Conservation (phyloP, 805 yeast species). For the Suhomyces vadensis region DNA sequence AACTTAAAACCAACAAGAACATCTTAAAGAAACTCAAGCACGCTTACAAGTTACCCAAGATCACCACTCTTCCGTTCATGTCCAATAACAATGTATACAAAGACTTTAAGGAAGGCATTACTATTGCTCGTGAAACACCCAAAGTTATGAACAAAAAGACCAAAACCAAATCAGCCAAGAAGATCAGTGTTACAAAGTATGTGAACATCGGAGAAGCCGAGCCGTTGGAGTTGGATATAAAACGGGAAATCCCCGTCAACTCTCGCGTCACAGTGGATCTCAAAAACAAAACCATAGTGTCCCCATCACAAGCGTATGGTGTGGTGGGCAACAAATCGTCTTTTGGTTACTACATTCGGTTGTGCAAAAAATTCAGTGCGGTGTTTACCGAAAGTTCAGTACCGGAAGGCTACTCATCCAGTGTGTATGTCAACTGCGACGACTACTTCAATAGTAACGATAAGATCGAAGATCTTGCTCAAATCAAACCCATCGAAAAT, state of each 20-base stretch:
- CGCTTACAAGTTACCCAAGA: constrained; percentile 70
- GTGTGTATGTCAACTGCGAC: constrained; percentile 67
- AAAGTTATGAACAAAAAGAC: constrained; percentile 42
- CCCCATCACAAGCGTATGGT: constrained; percentile 72
- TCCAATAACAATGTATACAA: constrained; percentile 38
- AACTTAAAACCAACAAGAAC: constrained; percentile 29
- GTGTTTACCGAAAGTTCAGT: constrained; percentile 70
- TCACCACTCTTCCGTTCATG: constrained; percentile 77
- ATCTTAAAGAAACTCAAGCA: constrained; percentile 50
- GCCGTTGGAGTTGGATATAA: constrained; percentile 56
- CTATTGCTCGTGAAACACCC: constrained; percentile 45
- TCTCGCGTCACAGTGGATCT: constrained; percentile 81
- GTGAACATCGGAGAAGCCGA: constrained; percentile 72
- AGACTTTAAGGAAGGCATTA: constrained; percentile 63
- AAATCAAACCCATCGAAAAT: constrained; percentile 20
- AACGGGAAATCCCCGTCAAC: constrained; percentile 65
- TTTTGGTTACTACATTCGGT: constrained; percentile 74
- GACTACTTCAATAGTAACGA: constrained; percentile 50
- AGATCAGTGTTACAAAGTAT: constrained; percentile 61
- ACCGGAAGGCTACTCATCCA: constrained; percentile 65
- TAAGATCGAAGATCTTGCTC: constrained; percentile 13
- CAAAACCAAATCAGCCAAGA: constrained; percentile 36
- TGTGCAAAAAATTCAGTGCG: constrained; percentile 58
- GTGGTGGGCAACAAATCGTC: constrained; percentile 57
- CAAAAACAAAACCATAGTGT: constrained; percentile 59